Evolutionary conservation across 805 yeast genomes (phyloP).

Genomic region (Wickerhamomyces silvicola): DNA sequence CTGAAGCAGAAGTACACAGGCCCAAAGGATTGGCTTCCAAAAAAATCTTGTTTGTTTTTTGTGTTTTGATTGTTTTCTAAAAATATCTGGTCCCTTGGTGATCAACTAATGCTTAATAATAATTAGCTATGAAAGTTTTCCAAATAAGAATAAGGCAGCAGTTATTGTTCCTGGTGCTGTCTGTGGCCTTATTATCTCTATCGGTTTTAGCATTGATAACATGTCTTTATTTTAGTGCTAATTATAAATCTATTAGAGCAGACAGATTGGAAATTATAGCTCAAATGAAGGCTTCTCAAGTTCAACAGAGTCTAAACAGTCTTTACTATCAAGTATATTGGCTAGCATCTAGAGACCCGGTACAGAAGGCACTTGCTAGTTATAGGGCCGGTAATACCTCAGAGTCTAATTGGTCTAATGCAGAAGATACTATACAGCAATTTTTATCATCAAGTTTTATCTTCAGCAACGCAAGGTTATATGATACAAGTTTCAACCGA

Average conservation of each 20-base stretch:
- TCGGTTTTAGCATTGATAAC: slow-evolving; percentile 69
- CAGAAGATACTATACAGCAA: slow-evolving; percentile 46
- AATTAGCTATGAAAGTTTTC: slow-evolving; percentile 8
- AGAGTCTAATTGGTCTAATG: slow-evolving; percentile 36
- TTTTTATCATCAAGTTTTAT: slow-evolving; percentile 58
- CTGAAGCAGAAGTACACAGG: background rate
- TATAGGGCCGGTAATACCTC: slow-evolving; percentile 72
- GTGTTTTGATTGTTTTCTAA: too few species aligned
- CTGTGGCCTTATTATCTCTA: slow-evolving; percentile 64
- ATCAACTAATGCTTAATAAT: background rate
- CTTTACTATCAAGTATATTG: slow-evolving; percentile 64
- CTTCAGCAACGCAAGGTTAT: slow-evolving; percentile 58
- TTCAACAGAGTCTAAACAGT: slow-evolving; percentile 58
- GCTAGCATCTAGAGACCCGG: slow-evolving; percentile 52
- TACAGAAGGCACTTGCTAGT: slow-evolving; percentile 54
- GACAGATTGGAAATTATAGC: slow-evolving; percentile 75
- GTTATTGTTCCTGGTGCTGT: slow-evolving; percentile 61
- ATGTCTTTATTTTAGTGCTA: slow-evolving; percentile 65
- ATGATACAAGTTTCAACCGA: slow-evolving; percentile 49
- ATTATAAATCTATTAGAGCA: slow-evolving; percentile 53
- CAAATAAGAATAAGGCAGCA: slow-evolving; percentile 66
- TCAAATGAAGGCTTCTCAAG: slow-evolving; percentile 73
- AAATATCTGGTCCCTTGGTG: background rate
- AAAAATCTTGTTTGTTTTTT: too few species aligned
- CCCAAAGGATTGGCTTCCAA: too few species aligned